Base-by-base conservation (phyloP, 139 green algal species). In the Auxenochlorella protothecoides region DNA sequence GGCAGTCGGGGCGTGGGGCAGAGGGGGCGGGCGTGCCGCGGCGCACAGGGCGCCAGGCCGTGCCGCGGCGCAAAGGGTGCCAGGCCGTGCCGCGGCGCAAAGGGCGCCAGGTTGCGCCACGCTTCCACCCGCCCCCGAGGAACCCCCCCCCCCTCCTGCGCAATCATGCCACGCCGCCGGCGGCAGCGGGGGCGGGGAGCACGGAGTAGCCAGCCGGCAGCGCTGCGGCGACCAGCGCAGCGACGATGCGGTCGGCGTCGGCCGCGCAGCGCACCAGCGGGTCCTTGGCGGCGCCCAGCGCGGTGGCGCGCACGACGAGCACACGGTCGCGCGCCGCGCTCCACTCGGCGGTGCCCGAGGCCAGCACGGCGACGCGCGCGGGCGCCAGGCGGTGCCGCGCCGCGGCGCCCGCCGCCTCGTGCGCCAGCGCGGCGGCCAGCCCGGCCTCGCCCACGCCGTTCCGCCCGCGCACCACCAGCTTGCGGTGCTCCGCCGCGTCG, bases 311-410 rank as follows among this genome's bases (percentile, higher is more conserved):
- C 57, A 62, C 57, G 57, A 11, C 11, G 57, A 62, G 57, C 57
- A 62, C 9, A 0, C 81, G 74, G 68, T 87, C 83, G 10, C 79
- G 74, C 55, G 89, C 78, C 5, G 73, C 73, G 5, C 74, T 76
- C 87, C 86, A 91, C 78, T 87, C 83, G 74, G 89, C 87, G 15
- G 80, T 72, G 12, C 87, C 87, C 9, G 74, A 77, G 68, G 84
- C 87, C 66, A 90, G 72, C 11, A 90, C 61, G 66, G 86, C 80
- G 2, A 88, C 44, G 2, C 69, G 59, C 44, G 84, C 76, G 16
- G 67, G 53, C 5, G 76, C 65, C 74, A 88, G 64, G 6, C 72
- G 68, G n/a, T 79, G 67, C n/a, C 70, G 55, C 2, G 68, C 52
- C 16, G 71, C 55, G 4, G 53, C 70, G 4, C 59, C 44, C 63